A percentile compares a stretch with the other conserved stretches of the same genome.
Conservation (phyloP, 805 yeast species). For the Suhomyces xylopsoci region DNA sequence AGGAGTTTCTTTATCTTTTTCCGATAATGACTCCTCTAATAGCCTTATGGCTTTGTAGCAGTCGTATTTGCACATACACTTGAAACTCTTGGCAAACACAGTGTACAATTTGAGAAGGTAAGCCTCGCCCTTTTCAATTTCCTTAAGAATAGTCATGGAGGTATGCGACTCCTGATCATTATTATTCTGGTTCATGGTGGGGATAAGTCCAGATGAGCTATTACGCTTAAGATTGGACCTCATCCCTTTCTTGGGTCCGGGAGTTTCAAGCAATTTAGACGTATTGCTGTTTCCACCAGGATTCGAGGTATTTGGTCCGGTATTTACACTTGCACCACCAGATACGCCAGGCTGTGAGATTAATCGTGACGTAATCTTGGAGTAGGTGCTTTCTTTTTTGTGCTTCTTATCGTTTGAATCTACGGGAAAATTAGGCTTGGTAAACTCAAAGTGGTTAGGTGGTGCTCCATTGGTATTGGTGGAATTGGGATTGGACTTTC, state of each 20-base stretch:
- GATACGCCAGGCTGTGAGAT: conserved; percentile 36
- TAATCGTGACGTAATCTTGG: conserved; percentile 48
- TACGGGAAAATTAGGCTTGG: conserved; percentile 28
- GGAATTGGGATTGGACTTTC: conserved; percentile 26
- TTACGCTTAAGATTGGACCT: conserved; percentile 7
- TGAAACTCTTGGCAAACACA: conserved; percentile 57
- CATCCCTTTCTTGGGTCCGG: conserved; percentile 4
- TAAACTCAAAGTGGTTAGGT: conserved; percentile 22
- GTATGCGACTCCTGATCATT: neutral
- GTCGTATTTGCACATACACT: conserved; percentile 63
- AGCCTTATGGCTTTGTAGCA: conserved; percentile 76
- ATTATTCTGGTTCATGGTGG: conserved; percentile 1
- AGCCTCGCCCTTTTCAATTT: conserved; percentile 34
- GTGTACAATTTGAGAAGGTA: conserved; percentile 48
- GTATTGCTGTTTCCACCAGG: conserved; percentile 2
- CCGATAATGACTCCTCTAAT: conserved; percentile 57
- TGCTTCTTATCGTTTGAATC: conserved; percentile 19
- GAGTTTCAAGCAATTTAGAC: conserved; percentile 2
- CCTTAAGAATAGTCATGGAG: conserved; percentile 15
- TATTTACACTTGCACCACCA: conserved; percentile 2
- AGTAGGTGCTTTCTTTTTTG: conserved; percentile 33
- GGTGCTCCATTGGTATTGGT: conserved; percentile 2
- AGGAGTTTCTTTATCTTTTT: conserved; percentile 63
- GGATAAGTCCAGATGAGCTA: conserved; percentile 6
- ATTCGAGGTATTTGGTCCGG: neutral